A percentile compares a stretch with the other conserved stretches of the same genome.
phyloP scores from a whole-genome alignment of 371 early-diverging fungal species.

The Ordospora pajunii region DNA sequence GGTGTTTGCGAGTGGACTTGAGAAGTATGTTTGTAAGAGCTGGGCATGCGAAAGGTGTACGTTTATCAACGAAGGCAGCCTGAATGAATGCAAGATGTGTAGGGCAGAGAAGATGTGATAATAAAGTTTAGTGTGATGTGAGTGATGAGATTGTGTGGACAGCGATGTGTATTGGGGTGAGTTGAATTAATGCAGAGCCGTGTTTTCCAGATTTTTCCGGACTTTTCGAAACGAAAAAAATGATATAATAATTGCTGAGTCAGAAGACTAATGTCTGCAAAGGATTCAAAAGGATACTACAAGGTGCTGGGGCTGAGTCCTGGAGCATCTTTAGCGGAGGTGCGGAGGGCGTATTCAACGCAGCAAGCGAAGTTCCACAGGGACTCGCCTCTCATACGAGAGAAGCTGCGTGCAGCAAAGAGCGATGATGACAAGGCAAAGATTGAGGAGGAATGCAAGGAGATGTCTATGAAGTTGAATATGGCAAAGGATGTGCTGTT shows the following conservation, averaged over 20 bases:
- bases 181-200: neutral
- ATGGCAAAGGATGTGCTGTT: constrained; percentile 50
- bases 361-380: constrained; percentile 42
- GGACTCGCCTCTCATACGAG: constrained; percentile 14
- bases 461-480: constrained; percentile 49
- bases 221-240: neutral
- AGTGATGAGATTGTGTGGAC: neutral
- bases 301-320: constrained; percentile 44
- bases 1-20: constrained; percentile 39
- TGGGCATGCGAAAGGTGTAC: constrained; percentile 84
- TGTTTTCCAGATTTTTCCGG: constrained; percentile 1
- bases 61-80: constrained; percentile 67
- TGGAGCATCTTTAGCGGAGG: constrained; percentile 37
- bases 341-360: constrained; percentile 49
- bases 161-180: neutral
- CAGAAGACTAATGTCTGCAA: neutral
- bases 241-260: neutral
- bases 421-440: constrained; percentile 41
- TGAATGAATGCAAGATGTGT: constrained; percentile 79
- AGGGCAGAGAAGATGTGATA: constrained; percentile 66
- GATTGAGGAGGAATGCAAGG: constrained; percentile 44
- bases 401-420: constrained; percentile 25
- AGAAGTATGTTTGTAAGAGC: constrained; percentile 37
- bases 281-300: constrained; percentile 55
- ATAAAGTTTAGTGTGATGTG: neutral